Conservation (phyloP, 805 yeast species). For the Teunomyces barrocoloradensis region DNA sequence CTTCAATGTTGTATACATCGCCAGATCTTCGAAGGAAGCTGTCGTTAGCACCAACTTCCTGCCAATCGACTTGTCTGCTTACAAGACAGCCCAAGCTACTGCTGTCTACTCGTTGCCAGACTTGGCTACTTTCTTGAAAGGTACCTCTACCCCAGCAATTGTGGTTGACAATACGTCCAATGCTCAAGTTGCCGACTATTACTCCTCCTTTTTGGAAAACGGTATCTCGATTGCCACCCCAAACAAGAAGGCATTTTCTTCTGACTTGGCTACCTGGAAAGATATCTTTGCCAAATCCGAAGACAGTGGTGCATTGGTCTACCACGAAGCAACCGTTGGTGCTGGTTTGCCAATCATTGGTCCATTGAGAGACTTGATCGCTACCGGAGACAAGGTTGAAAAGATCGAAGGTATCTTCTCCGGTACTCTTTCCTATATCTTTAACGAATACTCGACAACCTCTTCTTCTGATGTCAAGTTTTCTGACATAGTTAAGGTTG, state of each 20-base stretch:
- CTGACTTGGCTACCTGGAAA: slow-evolving; percentile 73
- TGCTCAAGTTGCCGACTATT: slow-evolving; percentile 69
- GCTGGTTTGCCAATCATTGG: slow-evolving; percentile 96
- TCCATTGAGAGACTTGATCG: slow-evolving; percentile 81
- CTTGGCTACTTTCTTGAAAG: slow-evolving; percentile 59
- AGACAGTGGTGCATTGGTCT: slow-evolving; percentile 66
- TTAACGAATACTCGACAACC: slow-evolving; percentile 84
- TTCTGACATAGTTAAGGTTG: slow-evolving; percentile 85
- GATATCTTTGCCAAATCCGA: slow-evolving; percentile 59
- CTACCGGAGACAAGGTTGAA: slow-evolving; percentile 90
- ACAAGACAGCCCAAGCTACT: slow-evolving; percentile 51
- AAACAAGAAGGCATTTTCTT: slow-evolving; percentile 94
- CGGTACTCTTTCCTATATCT: slow-evolving; percentile 92
- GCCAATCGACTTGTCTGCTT: slow-evolving; percentile 63
- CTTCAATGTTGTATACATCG: slow-evolving; percentile 77
- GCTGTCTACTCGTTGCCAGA: slow-evolving; percentile 55
- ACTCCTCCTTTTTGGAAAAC: slow-evolving; percentile 66
- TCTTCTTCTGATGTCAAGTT: slow-evolving; percentile 62
- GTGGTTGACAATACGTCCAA: slow-evolving; percentile 94
- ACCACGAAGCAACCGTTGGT: slow-evolving; percentile 98
- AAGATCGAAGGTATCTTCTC: slow-evolving; percentile 95
- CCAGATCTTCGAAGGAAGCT: slow-evolving; percentile 68
- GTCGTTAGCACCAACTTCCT: slow-evolving; percentile 64
- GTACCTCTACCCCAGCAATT: slow-evolving; percentile 72
- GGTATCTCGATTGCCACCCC: slow-evolving; percentile 97